Evolutionary conservation across 73 alveolate genomes (phyloP), one percentile per base, ranked within the genome.

Genomic region (Paramecium primaurelia): DNA sequence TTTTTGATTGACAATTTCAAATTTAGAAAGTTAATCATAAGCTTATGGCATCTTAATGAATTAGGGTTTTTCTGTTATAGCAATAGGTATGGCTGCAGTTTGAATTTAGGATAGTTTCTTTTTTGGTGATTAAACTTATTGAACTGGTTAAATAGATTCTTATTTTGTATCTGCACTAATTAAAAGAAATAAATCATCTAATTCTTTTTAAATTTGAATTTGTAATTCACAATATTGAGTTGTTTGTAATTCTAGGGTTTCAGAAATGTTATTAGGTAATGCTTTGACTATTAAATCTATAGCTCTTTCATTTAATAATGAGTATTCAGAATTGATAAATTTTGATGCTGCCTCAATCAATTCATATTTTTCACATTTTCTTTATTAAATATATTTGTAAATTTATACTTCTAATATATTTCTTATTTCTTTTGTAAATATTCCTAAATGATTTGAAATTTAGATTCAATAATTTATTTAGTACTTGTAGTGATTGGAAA

Each of bases 151-250:
- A 54, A 49, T 49, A 12, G 60, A n/a, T 49, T 49, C 25, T 34
- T 64, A 28, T 64, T 64, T 64, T 7, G 22, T 64, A 12, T 64
- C 84, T 10, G 34, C 40, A 36, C 47, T 20, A 44, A 73, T 73
- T 73, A 40, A 44, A 12, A 4, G 47, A 73, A 30, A 73, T 30
- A 73, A 73, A 73, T 73, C 47, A 80, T 80, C 75, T 30, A 80
- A 80, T 45, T 80, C 75, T 80, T 80, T 80, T 44, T 59, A 47
- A 47, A 80, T 80, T 45, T 80, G 60, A 73, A 54, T 40, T 40
- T 80, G 36, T 64, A 45, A 32, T 20, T 80, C 47, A 10, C 58
- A 45, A 49, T 80, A 45, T 80, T 42, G 9, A 11, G 91, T 14
- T 3, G 73, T 42, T 20, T 32, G 20, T 12, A 42, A 42, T 45